Base-by-base conservation (phyloP, 2,329 filamentous ascomycete species). In the Fusarium sacchari region DNA sequence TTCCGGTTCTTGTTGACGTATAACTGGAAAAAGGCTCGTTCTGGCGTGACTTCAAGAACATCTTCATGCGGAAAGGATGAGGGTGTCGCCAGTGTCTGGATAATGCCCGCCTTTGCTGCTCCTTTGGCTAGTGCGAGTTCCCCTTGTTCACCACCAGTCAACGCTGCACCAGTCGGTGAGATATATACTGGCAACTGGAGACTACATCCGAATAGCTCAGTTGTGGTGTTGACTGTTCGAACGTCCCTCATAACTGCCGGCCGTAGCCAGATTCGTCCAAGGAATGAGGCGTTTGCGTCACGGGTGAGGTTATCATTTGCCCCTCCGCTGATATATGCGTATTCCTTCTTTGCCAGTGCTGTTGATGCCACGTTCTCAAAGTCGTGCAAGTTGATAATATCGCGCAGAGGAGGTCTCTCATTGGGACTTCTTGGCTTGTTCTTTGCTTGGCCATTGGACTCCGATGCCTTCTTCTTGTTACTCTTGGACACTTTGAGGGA, bases 41-140 rank as follows among this genome's bases (percentile, higher is more conserved):
- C 24, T 8, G 57, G 44, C 0, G 71, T 74, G 17, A 62, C 73
- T 6, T 65, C 71, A 62, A 84, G 81, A 36, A 92, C 87, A 60
- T 91, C 88, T 4, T 83, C 78, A 42, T 90, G 83, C 0, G 89
- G 85, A 72, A 86, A 92, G 2, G 88, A 89, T 3, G 90, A 89
- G 57, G 88, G 89, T 18, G 90, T 92, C 22, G 88, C 90, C 47
- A 93, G 83, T 57, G 87, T 88, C 75, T 91, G 89, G 36, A 90
- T 86, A 12, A 91, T 85, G 1, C 88, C 86, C 20, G 84, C 81
- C 6, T 76, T 81, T 58, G 52, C 61, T 15, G 75, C 75, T 34
- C 57, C 76, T 30, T 50, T 59, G 13, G 74, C 75, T 3, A 76
- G 26, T 13, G 74, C 69, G 8, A 77, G 24, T 9, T 78, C 74